Conservation (phyloP, 2,329 filamentous ascomycete species). For the Calonectria hongkongensis region DNA sequence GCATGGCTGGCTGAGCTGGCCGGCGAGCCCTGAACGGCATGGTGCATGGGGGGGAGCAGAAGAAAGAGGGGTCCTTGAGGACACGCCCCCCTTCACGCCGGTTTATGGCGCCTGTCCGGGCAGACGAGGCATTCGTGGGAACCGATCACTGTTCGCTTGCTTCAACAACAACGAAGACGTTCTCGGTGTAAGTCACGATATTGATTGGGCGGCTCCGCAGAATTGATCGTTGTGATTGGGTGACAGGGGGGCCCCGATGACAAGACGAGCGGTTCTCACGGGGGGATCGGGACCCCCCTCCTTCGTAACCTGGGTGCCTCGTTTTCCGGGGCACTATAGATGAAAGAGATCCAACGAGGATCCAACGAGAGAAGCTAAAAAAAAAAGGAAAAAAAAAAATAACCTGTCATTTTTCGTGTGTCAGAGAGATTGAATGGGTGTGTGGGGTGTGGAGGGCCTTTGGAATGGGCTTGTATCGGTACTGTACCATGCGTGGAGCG, state of each 20-base stretch:
- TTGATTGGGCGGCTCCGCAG: neutral
- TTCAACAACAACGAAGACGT: neutral
- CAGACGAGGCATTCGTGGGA: neutral
- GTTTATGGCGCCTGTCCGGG: neutral
- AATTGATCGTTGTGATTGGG: neutral
- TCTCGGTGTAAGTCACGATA: conserved; percentile 14
- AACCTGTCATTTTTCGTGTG: neutral
- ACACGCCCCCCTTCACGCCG: neutral
- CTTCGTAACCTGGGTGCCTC: neutral
- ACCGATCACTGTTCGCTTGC: neutral
- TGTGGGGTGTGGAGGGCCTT: neutral
- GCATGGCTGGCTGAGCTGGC: neutral
- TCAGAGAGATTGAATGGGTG: neutral
- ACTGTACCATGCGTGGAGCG: neutral
- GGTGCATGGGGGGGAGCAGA: neutral
- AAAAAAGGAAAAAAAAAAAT: neutral
- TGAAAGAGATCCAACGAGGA: neutral
- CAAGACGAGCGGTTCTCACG: neutral
- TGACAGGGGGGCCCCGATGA: neutral
- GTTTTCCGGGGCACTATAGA: neutral
- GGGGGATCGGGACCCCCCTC: neutral
- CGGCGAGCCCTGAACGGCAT: conserved; percentile 14
- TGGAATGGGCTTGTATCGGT: neutral
- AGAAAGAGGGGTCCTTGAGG: neutral
- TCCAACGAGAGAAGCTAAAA: neutral